Evolutionary conservation across 495 filamentous ascomycete genomes (phyloP), one percentile per base, ranked within the genome.

Genomic region (Podospora comata): DNA sequence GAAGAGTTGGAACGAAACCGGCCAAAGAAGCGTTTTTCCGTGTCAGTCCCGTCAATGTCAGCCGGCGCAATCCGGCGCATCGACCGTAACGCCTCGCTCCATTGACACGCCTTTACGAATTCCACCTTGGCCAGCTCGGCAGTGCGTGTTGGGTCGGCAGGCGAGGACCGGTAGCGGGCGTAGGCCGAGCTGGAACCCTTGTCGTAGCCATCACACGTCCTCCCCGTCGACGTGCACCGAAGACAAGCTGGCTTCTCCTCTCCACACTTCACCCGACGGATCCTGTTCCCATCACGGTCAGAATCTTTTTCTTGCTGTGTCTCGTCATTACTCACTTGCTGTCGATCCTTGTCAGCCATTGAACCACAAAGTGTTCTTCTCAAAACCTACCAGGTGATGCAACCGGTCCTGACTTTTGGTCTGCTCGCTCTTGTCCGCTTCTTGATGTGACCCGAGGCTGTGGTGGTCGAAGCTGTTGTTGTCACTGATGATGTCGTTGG

Each of bases 151-250:
- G 67, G 62, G 32, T 72, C 64, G 15, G 65, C 30, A 11, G 39
- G 39, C 2, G 39, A 48, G 13, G 65, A 26, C 32, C 59, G 56
- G 30, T 68, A 56, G 30, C 74, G 74, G 20, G 72, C 68, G 57
- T 71, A 70, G 28, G 72, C 71, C 39, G 39, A 48, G 39, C 39
- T 48, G 1, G 39, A 48, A 27, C 64, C 27, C 54, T 68, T 71
- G 20, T 72, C 79, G 66, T 82, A 82, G n/a, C 80, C 79, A 57
- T 82, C 80, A 59, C 80, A 82, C 34, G 76, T 79, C 7, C 80
- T 74, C 5, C 80, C 79, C 16, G 80, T 81, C 27, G 78, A 81
- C 19, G 76, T 80, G 66, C 80, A 82, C 28, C 80, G 74, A 44
- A 74, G 67, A 64, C 80, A 82, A 27, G 74, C 76, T 0, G 80